These are phyloP conservation scores for Asterophora parasitica DNA, from an alignment of 768 basidiomycete species.

Conservation along the genomic window DNA sequence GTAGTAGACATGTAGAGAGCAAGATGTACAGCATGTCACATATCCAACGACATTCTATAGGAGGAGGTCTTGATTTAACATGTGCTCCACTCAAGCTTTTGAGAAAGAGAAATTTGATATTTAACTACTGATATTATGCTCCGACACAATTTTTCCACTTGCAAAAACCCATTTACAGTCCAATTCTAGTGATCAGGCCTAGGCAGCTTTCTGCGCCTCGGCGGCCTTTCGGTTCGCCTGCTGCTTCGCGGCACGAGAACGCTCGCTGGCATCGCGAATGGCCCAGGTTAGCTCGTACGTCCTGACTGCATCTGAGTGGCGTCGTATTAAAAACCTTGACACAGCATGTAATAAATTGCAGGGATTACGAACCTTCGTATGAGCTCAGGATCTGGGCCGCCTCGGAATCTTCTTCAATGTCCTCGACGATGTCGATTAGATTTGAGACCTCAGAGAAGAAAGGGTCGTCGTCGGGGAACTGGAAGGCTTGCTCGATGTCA, in stretches of 20 bases:
- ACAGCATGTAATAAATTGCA: neutral
- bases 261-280: conserved; percentile 76
- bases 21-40: no score
- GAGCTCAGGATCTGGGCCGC: conserved; percentile 74
- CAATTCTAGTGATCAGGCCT: neutral
- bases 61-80: no score
- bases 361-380: conserved; percentile 61
- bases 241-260: conserved; percentile 45
- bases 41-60: no score
- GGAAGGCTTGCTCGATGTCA: conserved; percentile 64
- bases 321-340: conserved; percentile 1
- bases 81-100: no score
- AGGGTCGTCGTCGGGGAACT: conserved; percentile 81
- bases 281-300: conserved; percentile 95
- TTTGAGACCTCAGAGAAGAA: conserved; percentile 93
- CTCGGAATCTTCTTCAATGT: conserved; percentile 83
- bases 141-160: no score
- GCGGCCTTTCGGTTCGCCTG: conserved; percentile 28
- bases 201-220: conserved; percentile 12
- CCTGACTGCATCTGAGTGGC: conserved; percentile 65
- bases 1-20: no score
- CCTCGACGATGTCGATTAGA: conserved; percentile 85
- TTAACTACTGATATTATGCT: no score
- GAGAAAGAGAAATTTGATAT: no score
- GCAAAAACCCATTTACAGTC: neutral